phyloP scores from a whole-genome alignment of 192 early-diverging fungal species.

The Coemansia sp. region DNA sequence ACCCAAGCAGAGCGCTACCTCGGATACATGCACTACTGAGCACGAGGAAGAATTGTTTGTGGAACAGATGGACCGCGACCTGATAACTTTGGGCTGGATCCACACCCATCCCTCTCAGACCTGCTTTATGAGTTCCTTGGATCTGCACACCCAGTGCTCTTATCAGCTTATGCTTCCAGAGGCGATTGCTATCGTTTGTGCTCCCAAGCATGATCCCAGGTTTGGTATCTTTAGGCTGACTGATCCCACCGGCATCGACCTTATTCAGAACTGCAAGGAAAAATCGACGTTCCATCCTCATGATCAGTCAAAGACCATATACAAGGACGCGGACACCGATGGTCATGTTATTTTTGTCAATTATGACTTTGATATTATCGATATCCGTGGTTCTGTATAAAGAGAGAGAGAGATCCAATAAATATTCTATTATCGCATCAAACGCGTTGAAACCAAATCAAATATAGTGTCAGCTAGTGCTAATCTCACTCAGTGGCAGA shows the following conservation, averaged over 20 bases:
- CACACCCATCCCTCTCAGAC: slow-evolving; percentile 94
- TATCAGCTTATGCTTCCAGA: slow-evolving; percentile 91
- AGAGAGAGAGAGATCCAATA: neutral
- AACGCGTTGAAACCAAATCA: too few species aligned
- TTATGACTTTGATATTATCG: slow-evolving; percentile 56
- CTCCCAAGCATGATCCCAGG: slow-evolving; percentile 70
- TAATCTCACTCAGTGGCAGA: too few species aligned
- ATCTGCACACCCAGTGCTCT: slow-evolving; percentile 89
- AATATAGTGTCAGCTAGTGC: too few species aligned
- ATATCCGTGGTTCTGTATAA: slow-evolving; percentile 24
- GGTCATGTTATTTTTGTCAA: slow-evolving; percentile 44
- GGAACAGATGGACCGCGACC: slow-evolving; percentile 69
- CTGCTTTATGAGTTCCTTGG: slow-evolving; percentile 91
- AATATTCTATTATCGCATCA: too few species aligned
- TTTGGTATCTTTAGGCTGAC: slow-evolving; percentile 87
- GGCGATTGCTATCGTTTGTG: slow-evolving; percentile 89
- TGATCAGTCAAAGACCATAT: slow-evolving; percentile 37
- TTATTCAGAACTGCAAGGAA: slow-evolving; percentile 71
- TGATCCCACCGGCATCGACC: slow-evolving; percentile 80
- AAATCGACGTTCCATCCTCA: slow-evolving; percentile 84
- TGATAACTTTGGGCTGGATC: slow-evolving; percentile 89
- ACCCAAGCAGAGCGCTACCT: slow-evolving; percentile 87
- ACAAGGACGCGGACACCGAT: slow-evolving; percentile 43
- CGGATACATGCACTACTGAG: slow-evolving; percentile 80
- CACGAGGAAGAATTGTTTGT: slow-evolving; percentile 86